Evolutionary conservation across 2,329 filamentous ascomycete genomes (phyloP), one percentile per base, ranked within the genome.

Genomic region (Neopestalotiopsis rosae): DNA sequence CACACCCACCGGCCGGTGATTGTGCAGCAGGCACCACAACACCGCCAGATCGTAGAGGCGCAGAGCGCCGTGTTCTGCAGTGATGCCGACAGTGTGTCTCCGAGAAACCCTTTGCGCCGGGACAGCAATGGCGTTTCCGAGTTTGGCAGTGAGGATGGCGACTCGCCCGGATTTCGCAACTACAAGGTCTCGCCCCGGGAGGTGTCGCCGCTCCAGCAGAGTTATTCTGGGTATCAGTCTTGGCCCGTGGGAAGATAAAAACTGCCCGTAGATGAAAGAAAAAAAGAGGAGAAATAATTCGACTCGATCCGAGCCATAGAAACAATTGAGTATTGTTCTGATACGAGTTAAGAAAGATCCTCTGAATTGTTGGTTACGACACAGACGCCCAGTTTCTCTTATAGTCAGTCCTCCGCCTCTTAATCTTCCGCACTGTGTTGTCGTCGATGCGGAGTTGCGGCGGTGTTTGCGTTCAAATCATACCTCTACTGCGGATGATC

Each of bases 41-140:
- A 3, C 20, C 24, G 24, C 24, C 24, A 28, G 24, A 59, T 30
- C 62, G 66, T 28, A n/a, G 28, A n/a, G 12, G 40, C n/a, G 24
- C 45, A 49, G 49, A 9, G 4, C 10, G 38, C 5, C 24, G 38
- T 38, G 32, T 17, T 62, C 20, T 28, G 14, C 20, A 28, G 24
- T 28, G 34, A 49, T n/a, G 40, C 45, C 34, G 38, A 40, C 6
- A 28, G 24, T 24, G 59, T 34, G 13, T 13, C 59, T 14, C 28
- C 28, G 6, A 61, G 30, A 14, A 34, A 67, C 28, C 67, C 72
- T 1, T 3, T 28, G 4, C 71, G 73, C 2, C 67, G 70, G 42
- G 73, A 76, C 65, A 77, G 75, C 20, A 75, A 76, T 28, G 71
- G 73, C 2, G 67, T 77, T 9, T 76, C 73, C 13, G 74, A 74